phyloP scores from a whole-genome alignment of 176 grass and related monocot genomes.

The Avena insularis region DNA sequence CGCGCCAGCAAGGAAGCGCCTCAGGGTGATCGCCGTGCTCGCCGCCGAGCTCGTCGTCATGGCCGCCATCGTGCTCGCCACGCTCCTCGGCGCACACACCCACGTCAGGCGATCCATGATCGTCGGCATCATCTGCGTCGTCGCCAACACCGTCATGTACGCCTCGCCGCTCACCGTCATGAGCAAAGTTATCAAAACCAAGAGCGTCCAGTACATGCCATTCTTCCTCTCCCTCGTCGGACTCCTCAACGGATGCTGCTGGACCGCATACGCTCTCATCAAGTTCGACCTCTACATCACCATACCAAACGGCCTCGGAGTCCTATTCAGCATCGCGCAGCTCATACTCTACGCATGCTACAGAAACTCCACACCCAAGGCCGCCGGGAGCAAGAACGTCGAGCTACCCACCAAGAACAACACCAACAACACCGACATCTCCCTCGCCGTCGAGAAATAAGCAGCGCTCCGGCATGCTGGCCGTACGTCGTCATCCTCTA shows the following conservation, averaged over 20 bases:
- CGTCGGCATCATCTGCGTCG: slow-evolving; percentile 63
- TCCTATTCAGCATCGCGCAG: slow-evolving; percentile 54
- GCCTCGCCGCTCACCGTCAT: slow-evolving; percentile 63
- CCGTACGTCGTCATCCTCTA: too few relatives aligned
- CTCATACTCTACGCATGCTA: slow-evolving; percentile 76
- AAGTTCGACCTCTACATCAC: slow-evolving; percentile 68
- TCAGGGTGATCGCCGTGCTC: slow-evolving; percentile 48
- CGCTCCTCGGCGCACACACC: slow-evolving; percentile 54
- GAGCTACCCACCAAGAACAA: slow-evolving; percentile 31
- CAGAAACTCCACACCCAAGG: slow-evolving; percentile 44
- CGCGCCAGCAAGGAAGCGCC: slow-evolving; percentile 40
- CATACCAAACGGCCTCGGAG: slow-evolving; percentile 78
- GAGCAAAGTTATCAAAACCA: slow-evolving; percentile 58
- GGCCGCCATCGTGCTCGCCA: slow-evolving; percentile 36
- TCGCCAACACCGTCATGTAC: slow-evolving; percentile 70
- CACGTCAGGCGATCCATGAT: slow-evolving; percentile 59
- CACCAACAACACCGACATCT: neutral
- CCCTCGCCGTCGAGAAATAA: slow-evolving; percentile 45
- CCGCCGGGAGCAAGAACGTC: slow-evolving; percentile 27
- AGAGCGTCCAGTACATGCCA: slow-evolving; percentile 83
- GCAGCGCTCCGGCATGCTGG: too few relatives aligned
- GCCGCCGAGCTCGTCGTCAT: slow-evolving; percentile 54
- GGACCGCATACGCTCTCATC: slow-evolving; percentile 74
- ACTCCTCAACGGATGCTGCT: slow-evolving; percentile 67
- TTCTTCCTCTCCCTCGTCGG: slow-evolving; percentile 57